Base-by-base conservation (phyloP, 1,284 basidiomycete genomes). In the Rugiboletus extremiorientalis region DNA sequence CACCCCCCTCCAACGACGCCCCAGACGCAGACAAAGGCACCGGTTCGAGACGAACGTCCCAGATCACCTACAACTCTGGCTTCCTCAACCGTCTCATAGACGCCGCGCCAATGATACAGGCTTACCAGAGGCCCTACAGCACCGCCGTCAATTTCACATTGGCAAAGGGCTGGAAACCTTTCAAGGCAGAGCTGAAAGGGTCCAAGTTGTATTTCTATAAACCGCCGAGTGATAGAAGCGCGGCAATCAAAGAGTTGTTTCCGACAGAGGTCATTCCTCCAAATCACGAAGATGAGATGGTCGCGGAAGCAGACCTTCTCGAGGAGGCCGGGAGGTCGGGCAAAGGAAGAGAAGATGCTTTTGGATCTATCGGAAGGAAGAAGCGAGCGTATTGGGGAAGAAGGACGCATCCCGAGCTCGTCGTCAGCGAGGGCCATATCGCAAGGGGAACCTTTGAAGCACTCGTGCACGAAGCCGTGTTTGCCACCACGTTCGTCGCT, bases 141-240 rank as follows among this genome's bases (percentile, higher is more conserved):
- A 50, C 69, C 8, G 62, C 60, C 20, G 50, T 62, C 14, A 72
- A 74, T 45, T 59, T 71, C 31, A 50, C 75, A 4, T 71, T 84
- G 6, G 71, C 80, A 0, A 91, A 88, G 66, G 84, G 83, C 0
- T 93, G 92, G 90, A 94, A 93, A 69, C 83, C 89, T 9, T 91
- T 84, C 75, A 92, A 92, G 73, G 79, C 88, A 38, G 85, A 91
- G 60, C 73, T 94, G 22, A 88, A 90, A 65, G 91, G 91, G 5
- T 84, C 86, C 16, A 93, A 93, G 69, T 65, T 94, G 51, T 87
- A 89, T 69, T 89, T 93, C 63, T 92, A 89, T 69, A 93, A 94
- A 66, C 84, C 89, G 0, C 89, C 91, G 1, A 76, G 79, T 37
- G 91, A 93, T 63, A 77, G 85, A 45, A 75, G 72, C 31, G 74